These are phyloP conservation scores for Claviceps sorghi DNA, from an alignment of 2,329 filamentous ascomycete species.

Conservation along the genomic window DNA sequence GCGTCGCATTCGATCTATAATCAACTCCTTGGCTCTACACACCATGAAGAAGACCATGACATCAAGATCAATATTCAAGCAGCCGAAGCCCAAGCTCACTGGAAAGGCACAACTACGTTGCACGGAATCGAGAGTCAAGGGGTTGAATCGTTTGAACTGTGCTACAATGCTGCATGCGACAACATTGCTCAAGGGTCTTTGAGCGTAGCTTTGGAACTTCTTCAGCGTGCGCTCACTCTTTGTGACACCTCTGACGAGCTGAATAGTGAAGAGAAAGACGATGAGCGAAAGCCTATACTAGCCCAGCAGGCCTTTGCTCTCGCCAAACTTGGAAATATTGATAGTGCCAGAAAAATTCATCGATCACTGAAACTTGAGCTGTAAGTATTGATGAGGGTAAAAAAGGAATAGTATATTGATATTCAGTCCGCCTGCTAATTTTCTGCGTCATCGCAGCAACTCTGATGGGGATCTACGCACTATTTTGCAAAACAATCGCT, in stretches of 20 bases:
- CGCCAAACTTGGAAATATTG: slow-evolving; percentile 46
- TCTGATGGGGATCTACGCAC: slow-evolving; percentile 51
- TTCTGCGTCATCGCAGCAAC: slow-evolving; percentile 29
- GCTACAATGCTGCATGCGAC: slow-evolving; percentile 65
- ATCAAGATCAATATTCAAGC: slow-evolving; percentile 64
- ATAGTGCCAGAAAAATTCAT: slow-evolving; percentile 50
- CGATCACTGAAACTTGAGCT: slow-evolving; percentile 44
- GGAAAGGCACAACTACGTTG: slow-evolving; percentile 37
- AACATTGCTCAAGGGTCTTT: slow-evolving; percentile 57
- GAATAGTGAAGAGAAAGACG: slow-evolving; percentile 56
- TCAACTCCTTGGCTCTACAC: slow-evolving; percentile 32
- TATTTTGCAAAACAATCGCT: slow-evolving; percentile 51
- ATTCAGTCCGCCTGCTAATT: slow-evolving; percentile 14
- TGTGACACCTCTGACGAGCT: slow-evolving; percentile 63
- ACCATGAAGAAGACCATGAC: slow-evolving; percentile 54
- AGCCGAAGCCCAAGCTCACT: slow-evolving; percentile 56
- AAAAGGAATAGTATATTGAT: not conserved
- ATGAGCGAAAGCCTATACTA: slow-evolving; percentile 60
- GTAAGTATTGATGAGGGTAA: slow-evolving; percentile 28
- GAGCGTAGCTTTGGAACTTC: slow-evolving; percentile 46
- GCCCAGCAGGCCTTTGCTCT: slow-evolving; percentile 65
- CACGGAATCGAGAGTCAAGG: slow-evolving; percentile 41
- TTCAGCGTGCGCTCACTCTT: slow-evolving; percentile 55
- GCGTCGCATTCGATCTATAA: slow-evolving; percentile 51
- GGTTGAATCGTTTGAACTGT: slow-evolving; percentile 63